phyloP scores from a whole-genome alignment of 2,329 filamentous ascomycete species.

The Epichloe elymi region DNA sequence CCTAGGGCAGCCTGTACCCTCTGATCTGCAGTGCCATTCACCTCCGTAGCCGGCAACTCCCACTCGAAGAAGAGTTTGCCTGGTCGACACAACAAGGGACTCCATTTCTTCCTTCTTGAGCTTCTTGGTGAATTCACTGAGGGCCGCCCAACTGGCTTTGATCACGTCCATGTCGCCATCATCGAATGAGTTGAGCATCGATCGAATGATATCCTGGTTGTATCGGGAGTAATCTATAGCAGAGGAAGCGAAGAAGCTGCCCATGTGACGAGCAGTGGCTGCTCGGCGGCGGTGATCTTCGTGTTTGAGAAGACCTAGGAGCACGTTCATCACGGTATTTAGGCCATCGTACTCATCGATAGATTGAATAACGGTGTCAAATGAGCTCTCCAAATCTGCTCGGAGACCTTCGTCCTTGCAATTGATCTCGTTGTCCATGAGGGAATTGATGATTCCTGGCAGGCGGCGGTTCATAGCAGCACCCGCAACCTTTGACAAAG shows the following conservation, averaged over 20 bases:
- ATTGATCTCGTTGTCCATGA: conserved; percentile 84
- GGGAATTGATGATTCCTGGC: conserved; percentile 78
- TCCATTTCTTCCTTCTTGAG: conserved; percentile 98
- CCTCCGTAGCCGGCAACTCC: conserved; percentile 87
- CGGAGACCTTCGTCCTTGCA: conserved; percentile 62
- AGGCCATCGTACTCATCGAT: conserved; percentile 94
- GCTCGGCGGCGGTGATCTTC: conserved; percentile 80
- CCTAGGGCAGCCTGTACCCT: conserved; percentile 82
- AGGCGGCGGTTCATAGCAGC: conserved; percentile 82
- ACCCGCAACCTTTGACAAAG: conserved; percentile 81
- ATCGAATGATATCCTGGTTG: conserved; percentile 87
- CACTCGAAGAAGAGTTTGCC: conserved; percentile 75
- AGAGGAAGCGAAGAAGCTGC: conserved; percentile 70
- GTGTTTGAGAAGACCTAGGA: conserved; percentile 78
- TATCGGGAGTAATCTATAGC: conserved; percentile 89
- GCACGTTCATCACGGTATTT: conserved; percentile 89
- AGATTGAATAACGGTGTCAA: conserved; percentile 80
- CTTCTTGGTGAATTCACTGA: conserved; percentile 76
- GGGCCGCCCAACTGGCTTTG: conserved; percentile 76
- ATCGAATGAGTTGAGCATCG: conserved; percentile 82
- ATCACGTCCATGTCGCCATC: conserved; percentile 74
- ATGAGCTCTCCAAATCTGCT: conserved; percentile 62
- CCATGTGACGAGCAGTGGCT: conserved; percentile 64
- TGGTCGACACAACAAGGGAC: conserved; percentile 70
- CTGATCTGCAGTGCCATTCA: conserved; percentile 91